Evolutionary conservation across 495 filamentous ascomycete species (phyloP).

Genomic region (Talaromyces wortmannii): DNA sequence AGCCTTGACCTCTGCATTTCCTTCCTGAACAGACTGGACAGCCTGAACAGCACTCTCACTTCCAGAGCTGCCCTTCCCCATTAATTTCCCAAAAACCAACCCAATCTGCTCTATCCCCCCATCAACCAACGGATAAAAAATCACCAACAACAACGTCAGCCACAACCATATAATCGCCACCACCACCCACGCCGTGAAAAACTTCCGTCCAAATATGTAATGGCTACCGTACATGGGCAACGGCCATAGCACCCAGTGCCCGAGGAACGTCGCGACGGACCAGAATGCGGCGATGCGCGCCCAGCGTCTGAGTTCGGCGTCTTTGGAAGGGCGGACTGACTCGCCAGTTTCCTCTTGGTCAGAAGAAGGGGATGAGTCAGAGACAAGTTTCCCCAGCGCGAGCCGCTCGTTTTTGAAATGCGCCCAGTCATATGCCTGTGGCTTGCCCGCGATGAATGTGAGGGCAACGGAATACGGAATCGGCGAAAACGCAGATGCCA

Average conservation of each 20-base stretch:
- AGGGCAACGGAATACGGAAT: constrained; percentile 28
- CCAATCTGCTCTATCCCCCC: constrained; percentile 12
- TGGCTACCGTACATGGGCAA: constrained; percentile 33
- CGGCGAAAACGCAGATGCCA: constrained; percentile 29
- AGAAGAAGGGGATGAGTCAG: constrained; percentile 1
- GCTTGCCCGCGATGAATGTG: constrained; percentile 14
- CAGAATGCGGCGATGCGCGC: constrained; percentile 27
- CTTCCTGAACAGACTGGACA: too few relatives aligned
- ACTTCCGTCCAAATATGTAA: constrained; percentile 35
- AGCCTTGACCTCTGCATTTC: too few relatives aligned
- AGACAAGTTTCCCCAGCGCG: constrained; percentile 21
- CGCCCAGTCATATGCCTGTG: constrained; percentile 28
- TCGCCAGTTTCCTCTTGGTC: too few relatives aligned
- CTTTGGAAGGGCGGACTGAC: constrained; percentile 10
- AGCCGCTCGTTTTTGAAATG: constrained; percentile 29
- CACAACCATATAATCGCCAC: constrained; percentile 75
- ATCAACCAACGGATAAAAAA: constrained; percentile 27
- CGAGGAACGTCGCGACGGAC: constrained; percentile 27
- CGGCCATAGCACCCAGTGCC: constrained; percentile 34
- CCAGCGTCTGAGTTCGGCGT: constrained; percentile 25
- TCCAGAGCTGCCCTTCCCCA: neutral
- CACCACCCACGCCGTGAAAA: constrained; percentile 73
- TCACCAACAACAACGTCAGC: constrained; percentile 25
- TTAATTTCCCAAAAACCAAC: neutral
- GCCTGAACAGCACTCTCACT: neutral